Evolutionary conservation across 1,139 yeast species (phyloP), one percentile per base, ranked within the genome.

Genomic region (Magnusiomyces paraingens): DNA sequence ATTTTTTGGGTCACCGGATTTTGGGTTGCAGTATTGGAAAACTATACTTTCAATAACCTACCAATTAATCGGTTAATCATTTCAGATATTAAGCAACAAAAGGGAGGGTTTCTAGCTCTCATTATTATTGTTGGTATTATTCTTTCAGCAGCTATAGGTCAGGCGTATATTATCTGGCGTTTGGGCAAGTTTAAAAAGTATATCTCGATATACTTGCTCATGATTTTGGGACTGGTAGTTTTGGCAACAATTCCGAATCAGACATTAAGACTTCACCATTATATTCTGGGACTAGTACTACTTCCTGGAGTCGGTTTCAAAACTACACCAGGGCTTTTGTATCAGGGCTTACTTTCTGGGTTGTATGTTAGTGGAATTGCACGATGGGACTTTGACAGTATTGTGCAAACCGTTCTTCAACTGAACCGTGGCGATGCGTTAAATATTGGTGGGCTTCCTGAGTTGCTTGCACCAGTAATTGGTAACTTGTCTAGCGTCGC

Each of bases 341-440:
- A 89, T 65, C 96, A 90, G 66, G 98, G 98, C 1, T 77, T 93
- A 1, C 72, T 93, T 26, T 68, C 88, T 1, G 99, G 98, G 0
- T 73, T 91, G 41, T 78, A 86, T 54, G 75, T 90, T 8, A 85
- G 93, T 21, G 99, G 99, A 0, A 82, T 89, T 1, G 83, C 95
- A 0, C 75, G 95, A 56, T 91, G 99, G 99, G 97, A 94, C 52
- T 83, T 86, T 64, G 98, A 95, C 2, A 83, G 96, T 21, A 83
- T 91, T 56, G 82, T 86, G 1, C 96, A 91, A 65, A 89, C 97
- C 0, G 79, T 79, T 48, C 72, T 76, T 12, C 79, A 89, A 14
- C 70, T 90, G 50, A 70, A 82, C 57, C 73, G 96, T 60, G 86
- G 86, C 29, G 96, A 88, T 60, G 95, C 95, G 0, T 74, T 80